Evolutionary conservation across 139 green algal species (phyloP), one percentile per base, ranked within the genome.

Genomic region (Mesotaenium endlicherianum): DNA sequence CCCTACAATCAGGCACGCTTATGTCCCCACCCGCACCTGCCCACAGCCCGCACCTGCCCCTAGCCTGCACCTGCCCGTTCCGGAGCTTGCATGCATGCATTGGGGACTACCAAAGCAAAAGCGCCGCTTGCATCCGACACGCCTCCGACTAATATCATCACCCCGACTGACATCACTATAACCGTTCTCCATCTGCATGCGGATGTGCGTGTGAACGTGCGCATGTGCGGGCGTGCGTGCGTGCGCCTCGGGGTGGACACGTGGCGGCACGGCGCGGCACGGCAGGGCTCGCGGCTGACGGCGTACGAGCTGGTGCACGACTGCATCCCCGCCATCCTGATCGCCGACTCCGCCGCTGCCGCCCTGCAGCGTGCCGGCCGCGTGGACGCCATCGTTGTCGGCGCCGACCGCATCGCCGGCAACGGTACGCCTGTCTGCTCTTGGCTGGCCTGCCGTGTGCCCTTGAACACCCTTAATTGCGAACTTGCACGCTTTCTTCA

Each of bases 281-380:
- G 20, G 14, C 89, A 95, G 93, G 94, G 69, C 84, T 77, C 95
- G 0, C 91, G 95, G 5, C 91, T 98, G 43, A 98, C 95, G 1
- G 95, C 95, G 0, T 98, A 94, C 85, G 95, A 98, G 93, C 88
- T 98, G 75, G 91, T 93, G 53, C 91, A 95, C 87, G 95, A 98
- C 70, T 87, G 90, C 41, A 90, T 98, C 55, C 95, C 95, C 2
- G 89, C 91, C 41, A 98, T 94, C 6, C 92, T 98, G 26, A 92
- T 98, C 50, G 92, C 85, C 17, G 95, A 98, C 92, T 96, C 91
- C 5, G 94, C 95, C 0, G 95, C 94, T 1, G 93, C 94, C 0
- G 89, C 92, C 0, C 91, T 98, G 2, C 95, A 98, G 94, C 87
- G 84, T 3, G 16, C 57, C 3, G 91, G 93, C 0, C 70, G 92